Percentiles rank a stretch among this genome's conserved stretches.
Evolutionary conservation across 176 grass and related monocot species (phyloP).

Genomic region (Zoysia japonica): DNA sequence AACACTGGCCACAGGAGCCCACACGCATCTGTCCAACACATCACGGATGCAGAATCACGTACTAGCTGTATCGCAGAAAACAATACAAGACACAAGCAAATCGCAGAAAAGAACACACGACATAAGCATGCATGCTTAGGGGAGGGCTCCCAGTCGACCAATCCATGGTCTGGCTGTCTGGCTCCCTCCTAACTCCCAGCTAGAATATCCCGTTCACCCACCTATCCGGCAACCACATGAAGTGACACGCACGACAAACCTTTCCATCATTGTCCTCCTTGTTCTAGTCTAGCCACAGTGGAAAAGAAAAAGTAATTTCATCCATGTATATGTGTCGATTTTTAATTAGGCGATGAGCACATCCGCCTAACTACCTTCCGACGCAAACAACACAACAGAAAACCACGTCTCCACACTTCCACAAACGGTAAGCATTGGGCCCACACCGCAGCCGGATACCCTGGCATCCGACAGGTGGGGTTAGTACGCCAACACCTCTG

Average conservation of each 20-base stretch:
- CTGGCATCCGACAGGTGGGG: background rate
- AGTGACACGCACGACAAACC: slow-evolving; percentile 14
- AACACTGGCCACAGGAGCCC: slow-evolving; percentile 1
- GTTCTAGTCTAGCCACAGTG: background rate
- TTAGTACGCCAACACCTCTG: background rate
- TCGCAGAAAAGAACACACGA: background rate
- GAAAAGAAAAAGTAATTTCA: background rate
- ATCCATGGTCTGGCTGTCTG: background rate
- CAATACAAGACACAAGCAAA: background rate
- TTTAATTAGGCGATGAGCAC: slow-evolving; percentile 23
- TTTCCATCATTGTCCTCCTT: background rate
- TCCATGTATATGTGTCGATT: background rate
- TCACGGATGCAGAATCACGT: slow-evolving; percentile 29
- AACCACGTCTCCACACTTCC: background rate
- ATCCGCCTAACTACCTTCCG: slow-evolving; percentile 27
- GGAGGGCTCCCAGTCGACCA: background rate
- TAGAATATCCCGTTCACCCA: background rate
- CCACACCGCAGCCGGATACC: background rate
- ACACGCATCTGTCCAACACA: slow-evolving; percentile 10
- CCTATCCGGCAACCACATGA: slow-evolving; percentile 25
- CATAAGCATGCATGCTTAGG: slow-evolving; percentile 32
- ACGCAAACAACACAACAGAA: slow-evolving; percentile 29
- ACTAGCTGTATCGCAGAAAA: background rate
- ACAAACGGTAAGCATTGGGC: background rate
- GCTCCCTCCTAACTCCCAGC: slow-evolving; percentile 4